Base-by-base conservation (phyloP, 1,139 yeast genomes). In the Candida freyschussii region DNA sequence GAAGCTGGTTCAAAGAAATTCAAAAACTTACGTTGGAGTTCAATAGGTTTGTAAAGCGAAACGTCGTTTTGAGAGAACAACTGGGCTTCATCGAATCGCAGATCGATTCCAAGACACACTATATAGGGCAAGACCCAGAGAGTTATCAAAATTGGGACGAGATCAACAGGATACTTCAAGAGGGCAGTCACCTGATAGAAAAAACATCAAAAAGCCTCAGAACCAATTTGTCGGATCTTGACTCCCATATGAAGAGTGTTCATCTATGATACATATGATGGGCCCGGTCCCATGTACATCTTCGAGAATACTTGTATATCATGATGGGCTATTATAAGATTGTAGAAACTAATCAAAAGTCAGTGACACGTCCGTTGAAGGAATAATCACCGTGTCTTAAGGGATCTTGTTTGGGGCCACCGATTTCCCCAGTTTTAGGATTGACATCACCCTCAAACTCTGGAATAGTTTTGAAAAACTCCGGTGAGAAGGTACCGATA, bases 361-460 rank as follows among this genome's bases (percentile, higher is more conserved):
- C 99, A 3, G 97, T 89, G 19, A 86, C 96, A 54, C 97, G 74
- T 1, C 98, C 98, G 55, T 91, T 89, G 56, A 80, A 93, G 4
- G 96, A 78, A 75, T 95, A 93, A 50, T 93, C 99, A 26, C 89
- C 91, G 53, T 86, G 95, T 49, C 78, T 76, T 47, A 86, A 67
- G 1, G 99, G 99, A 52, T 93, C 97, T 57, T 91, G 97, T 53
- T 93, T 93, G n/a, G 99, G 99, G 0, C 98, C 99, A 25, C 96
- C 96, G 20, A 80, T 67, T 59, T 93, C 99, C 2, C 98, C 98
- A 1, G 97, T 89, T 38, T 68, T 70, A 0, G 99, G 99, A 53
- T 91, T 91, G 21, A 72, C 77, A 40, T 89, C 91, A 2, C 99
- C 99, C 59, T 89, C 96, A 53, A 91, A 91, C 50, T 93, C 99